Evolutionary conservation across 371 early-diverging fungal genomes (phyloP).

Genomic region (Mucor velutinosus): DNA sequence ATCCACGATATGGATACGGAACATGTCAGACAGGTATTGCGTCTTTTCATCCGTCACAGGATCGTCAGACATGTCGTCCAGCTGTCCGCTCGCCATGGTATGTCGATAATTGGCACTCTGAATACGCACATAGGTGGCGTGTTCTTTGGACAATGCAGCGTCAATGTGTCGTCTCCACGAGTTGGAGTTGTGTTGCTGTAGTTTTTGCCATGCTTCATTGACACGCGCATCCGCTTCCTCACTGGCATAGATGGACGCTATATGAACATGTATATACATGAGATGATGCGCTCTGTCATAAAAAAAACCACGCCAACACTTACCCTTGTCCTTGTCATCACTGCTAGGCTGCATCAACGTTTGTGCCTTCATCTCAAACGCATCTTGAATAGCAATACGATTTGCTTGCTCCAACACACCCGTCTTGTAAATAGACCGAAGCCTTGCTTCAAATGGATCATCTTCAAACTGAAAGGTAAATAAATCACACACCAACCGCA

Average conservation of each 20-base stretch:
- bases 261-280: too few species aligned
- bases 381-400: constrained; percentile 45
- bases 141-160: constrained; percentile 21
- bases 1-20: constrained; percentile 10
- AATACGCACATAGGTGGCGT: neutral
- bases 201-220: constrained; percentile 7
- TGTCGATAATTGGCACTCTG: constrained; percentile 11
- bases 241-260: neutral
- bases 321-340: neutral
- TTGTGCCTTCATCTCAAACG: constrained; percentile 47
- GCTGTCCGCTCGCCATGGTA: neutral
- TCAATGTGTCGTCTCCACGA: constrained; percentile 46
- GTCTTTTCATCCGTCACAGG: neutral
- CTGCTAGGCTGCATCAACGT: neutral
- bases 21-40: neutral
- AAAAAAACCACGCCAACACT: neutral
- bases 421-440: constrained; percentile 36
- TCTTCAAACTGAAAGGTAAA: constrained; percentile 43
- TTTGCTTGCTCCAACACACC: constrained; percentile 53
- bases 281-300: neutral
- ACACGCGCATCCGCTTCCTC: neutral
- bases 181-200: constrained; percentile 23
- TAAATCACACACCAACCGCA: constrained; percentile 3
- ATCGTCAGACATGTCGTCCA: constrained; percentile 12
- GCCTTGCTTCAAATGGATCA: constrained; percentile 50